These are phyloP conservation scores for Amphirosellinia nigrospora DNA, from an alignment of 495 filamentous ascomycete genomes.

Conservation along the genomic window DNA sequence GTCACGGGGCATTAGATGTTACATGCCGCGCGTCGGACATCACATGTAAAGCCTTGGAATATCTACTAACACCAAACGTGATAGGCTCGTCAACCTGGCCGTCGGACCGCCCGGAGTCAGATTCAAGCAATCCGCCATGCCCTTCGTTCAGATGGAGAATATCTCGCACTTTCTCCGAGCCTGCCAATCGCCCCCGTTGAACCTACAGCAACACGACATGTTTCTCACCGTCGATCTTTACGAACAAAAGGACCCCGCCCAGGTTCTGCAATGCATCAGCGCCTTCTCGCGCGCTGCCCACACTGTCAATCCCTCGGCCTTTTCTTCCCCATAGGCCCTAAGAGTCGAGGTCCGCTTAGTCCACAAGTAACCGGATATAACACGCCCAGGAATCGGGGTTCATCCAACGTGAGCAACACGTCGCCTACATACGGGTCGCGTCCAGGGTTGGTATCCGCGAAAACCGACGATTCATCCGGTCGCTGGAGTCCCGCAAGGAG, in stretches of 20 bases:
- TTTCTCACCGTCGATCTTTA: constrained; percentile 98
- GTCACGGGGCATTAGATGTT: not conserved
- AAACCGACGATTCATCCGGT: constrained; percentile 60
- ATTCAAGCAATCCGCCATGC: constrained; percentile 85
- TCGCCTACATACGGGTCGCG: constrained; percentile 57
- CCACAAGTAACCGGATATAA: constrained; percentile 70
- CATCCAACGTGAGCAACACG: constrained; percentile 71
- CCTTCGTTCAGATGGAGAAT: constrained; percentile 99
- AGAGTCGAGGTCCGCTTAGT: constrained; percentile 68
- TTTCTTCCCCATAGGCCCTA: constrained; percentile 76
- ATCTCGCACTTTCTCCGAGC: constrained; percentile 95
- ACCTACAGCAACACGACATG: constrained; percentile 88
- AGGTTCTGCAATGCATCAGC: constrained; percentile 90
- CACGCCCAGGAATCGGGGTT: constrained; percentile 61
- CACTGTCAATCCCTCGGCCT: constrained; percentile 72
- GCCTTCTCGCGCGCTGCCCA: constrained; percentile 91
- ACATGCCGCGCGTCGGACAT: not conserved
- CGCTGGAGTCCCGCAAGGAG: constrained; percentile 68
- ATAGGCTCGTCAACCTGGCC: constrained; percentile 42
- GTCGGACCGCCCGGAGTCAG: constrained; percentile 77
- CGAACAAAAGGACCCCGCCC: constrained; percentile 94
- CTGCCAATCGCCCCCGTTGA: constrained; percentile 81
- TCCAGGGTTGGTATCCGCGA: constrained; percentile 49
- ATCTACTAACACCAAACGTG: not conserved
- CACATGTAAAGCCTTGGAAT: not conserved